Base-by-base conservation (phyloP, 768 basidiomycete genomes). In the Cyclocybe cylindracea region DNA sequence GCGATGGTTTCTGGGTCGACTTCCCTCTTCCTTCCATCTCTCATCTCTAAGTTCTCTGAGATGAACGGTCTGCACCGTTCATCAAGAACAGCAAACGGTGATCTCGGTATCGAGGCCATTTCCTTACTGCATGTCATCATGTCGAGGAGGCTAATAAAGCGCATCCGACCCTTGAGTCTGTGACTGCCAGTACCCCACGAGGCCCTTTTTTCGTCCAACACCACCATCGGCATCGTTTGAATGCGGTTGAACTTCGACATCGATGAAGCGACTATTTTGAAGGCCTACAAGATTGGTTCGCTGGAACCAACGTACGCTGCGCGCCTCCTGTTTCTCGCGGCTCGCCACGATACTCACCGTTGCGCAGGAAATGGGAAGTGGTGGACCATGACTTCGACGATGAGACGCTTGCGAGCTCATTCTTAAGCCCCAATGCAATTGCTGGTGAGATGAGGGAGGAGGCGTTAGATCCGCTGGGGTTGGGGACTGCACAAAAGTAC, bases 341-440 rank as follows among this genome's bases (percentile, higher is more conserved):
- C 40, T 39, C 29, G 39, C 44, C 18, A 38, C 19, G 16, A 49
- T 38, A 19, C 34, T 32, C 13, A 49, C 29, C 24, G 9, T 39
- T 33, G 40, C 41, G 36, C 55, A 93, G 91, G 57, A 77, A 84
- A 73, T 97, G 94, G 94, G 93, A 96, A 67, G 88, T 92, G 43
- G 77, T 93, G 2, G 88, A 93, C 62, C 83, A 93, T 69, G 92
- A 94, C 45, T 68, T 84, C 14, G 88, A 88, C 61, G 85, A 24
- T 24, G 24, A 89, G 51, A 79, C 87, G 0, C 66, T 90, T 6
- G 84, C 87, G 1, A 84, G 83, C 4, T 76, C 83, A 16, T 70
- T 91, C 48, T 75, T 80, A 33, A 84, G 80, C 31, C 66, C 72
- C 4, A 24, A 24, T 24, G n/a, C 67, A 67, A 9, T 38, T 13